phyloP scores from a whole-genome alignment of 352 stramenopile species.

The Blastocystis sp. region DNA sequence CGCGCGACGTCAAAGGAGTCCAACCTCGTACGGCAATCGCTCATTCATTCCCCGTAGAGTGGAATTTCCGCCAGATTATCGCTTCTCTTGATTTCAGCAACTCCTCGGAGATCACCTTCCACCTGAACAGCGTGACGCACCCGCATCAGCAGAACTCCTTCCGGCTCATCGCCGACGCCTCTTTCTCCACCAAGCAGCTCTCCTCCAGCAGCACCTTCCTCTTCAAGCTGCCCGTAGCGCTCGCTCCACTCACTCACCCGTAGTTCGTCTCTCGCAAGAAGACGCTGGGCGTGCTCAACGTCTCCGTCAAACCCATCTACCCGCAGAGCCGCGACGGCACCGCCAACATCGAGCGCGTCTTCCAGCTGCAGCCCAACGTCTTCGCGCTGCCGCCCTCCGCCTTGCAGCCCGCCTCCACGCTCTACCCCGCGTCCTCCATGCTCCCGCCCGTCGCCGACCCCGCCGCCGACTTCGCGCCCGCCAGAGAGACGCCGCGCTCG shows the following conservation, averaged over 20 bases:
- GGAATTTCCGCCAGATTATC: slow-evolving; percentile 25
- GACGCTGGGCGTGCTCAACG: neutral
- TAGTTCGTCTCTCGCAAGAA: slow-evolving; percentile 19
- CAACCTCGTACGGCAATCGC: neutral
- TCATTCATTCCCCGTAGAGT: neutral
- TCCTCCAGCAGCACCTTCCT: neutral
- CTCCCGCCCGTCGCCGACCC: neutral
- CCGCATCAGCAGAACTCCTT: slow-evolving; percentile 24
- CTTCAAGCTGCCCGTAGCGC: slow-evolving; percentile 23
- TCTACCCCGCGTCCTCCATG: neutral
- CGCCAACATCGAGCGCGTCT: slow-evolving; percentile 9
- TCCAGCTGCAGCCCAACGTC: slow-evolving; percentile 38
- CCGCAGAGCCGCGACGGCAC: slow-evolving; percentile 47
- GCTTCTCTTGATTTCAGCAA: slow-evolving; percentile 16
- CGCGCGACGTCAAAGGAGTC: slow-evolving; percentile 26
- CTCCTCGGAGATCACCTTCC: neutral
- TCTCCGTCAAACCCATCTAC: slow-evolving; percentile 26
- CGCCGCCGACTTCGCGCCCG: neutral
- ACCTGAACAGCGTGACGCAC: slow-evolving; percentile 23
- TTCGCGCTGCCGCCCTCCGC: neutral
- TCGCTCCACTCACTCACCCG: neutral
- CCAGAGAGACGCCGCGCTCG: neutral
- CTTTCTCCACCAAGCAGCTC: neutral
- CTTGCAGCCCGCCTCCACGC: neutral
- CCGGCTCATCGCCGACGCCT: neutral